Base-by-base conservation (phyloP, 148 eudicot species). In the Camellia lanceoleosa region DNA sequence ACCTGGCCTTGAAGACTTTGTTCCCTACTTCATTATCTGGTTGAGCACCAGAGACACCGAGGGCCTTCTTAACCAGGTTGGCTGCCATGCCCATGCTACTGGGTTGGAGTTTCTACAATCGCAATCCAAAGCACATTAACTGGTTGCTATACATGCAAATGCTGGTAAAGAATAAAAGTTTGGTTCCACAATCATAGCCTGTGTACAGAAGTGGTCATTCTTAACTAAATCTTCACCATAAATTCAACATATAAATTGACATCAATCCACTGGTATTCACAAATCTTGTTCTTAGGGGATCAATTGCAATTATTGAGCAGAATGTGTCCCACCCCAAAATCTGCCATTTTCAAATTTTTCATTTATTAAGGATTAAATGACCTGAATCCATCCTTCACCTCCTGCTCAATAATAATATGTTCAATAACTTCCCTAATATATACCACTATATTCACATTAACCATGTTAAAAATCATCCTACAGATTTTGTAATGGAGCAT, bases 21-120 rank as follows among this genome's bases (percentile, higher is more conserved):
- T 79, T 84, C 70, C 66, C 86, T 67, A 68, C 77, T 49, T 78
- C 81, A 78, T 82, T 69, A 71, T 77, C 85, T 79, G 64, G 76
- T 73, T 55, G 82, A 77, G 85, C 52, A 72, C 80, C 82, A 49
- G 52, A 54, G 71, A 18, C 79, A 38, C 72, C 80, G 80, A 73
- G 64, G 43, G 88, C 82, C 84, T 84, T 85, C 78, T 87, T 80
- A 14, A 56, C 86, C 67, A 62, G 78, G 78, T 80, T 82, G 70
- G 88, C 74, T 49, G 87, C 76, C 84, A 91, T 62, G 63, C 83
- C 87, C 75, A 79, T 68, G 63, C 85, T 80, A 85, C 83, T 82
- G 42, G 89, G 83, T 67, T 90, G 85, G 78, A 90, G 78, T 83
- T 87, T 89, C 95, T 91, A 74, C 71, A 65, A 71, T 80, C 55